phyloP scores from a whole-genome alignment of 2,329 filamentous ascomycete genomes.

The Hymenoscyphus repandus region DNA sequence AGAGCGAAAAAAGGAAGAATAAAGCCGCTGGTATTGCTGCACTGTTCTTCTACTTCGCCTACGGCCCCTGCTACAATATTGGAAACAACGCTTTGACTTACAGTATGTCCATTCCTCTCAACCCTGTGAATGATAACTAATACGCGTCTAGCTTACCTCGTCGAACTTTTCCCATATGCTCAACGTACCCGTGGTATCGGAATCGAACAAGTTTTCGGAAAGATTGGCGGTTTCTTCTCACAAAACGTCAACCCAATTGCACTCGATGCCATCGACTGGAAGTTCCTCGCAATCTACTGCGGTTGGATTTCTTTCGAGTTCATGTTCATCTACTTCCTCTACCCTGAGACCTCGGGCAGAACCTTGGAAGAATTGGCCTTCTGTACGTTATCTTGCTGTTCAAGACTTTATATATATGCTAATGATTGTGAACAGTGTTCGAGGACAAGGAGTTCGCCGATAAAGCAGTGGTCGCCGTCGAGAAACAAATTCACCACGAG shows the following conservation, averaged over 20 bases:
- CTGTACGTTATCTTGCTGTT: slow-evolving; percentile 32
- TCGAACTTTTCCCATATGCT: slow-evolving; percentile 54
- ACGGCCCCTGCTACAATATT: slow-evolving; percentile 55
- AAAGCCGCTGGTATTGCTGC: slow-evolving; percentile 27
- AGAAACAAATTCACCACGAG: slow-evolving; percentile 31
- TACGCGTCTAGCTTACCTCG: slow-evolving; percentile 39
- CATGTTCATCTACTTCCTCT: slow-evolving; percentile 39
- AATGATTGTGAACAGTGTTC: slow-evolving; percentile 33
- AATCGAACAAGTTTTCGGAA: slow-evolving; percentile 31
- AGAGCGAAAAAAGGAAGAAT: slow-evolving; percentile 26
- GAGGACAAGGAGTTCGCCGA: slow-evolving; percentile 35
- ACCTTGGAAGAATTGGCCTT: slow-evolving; percentile 43
- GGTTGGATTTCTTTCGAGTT: slow-evolving; percentile 39
- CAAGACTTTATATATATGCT: slow-evolving; percentile 35
- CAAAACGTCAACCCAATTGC: slow-evolving; percentile 43
- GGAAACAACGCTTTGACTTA: slow-evolving; percentile 62
- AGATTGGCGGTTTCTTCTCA: slow-evolving; percentile 43
- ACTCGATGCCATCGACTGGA: slow-evolving; percentile 38
- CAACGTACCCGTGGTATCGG: slow-evolving; percentile 53
- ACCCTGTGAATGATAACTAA: background rate
- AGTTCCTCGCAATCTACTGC: slow-evolving; percentile 40
- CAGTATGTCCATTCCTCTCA: slow-evolving; percentile 37
- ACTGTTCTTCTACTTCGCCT: slow-evolving; percentile 56
- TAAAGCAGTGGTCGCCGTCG: slow-evolving; percentile 32
- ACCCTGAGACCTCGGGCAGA: slow-evolving; percentile 39